phyloP scores from a whole-genome alignment of 2,329 filamentous ascomycete genomes.

The Microcyclospora tardicrescens region DNA sequence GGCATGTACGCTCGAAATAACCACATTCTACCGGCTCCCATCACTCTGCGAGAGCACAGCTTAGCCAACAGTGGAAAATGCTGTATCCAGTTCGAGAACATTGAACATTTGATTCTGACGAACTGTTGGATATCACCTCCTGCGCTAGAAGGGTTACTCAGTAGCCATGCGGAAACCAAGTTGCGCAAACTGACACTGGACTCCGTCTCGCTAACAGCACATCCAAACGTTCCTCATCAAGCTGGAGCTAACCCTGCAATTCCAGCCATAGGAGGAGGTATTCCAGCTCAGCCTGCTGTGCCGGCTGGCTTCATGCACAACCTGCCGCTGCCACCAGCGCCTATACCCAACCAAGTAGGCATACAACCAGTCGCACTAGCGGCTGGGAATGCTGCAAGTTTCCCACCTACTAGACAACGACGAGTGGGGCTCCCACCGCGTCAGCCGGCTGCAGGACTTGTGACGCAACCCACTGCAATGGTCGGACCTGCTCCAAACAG shows the following conservation, averaged over 20 bases:
- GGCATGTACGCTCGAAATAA: slow-evolving; percentile 50
- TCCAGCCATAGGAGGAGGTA: background rate
- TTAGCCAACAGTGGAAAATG: slow-evolving; percentile 4
- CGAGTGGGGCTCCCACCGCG: too few relatives aligned
- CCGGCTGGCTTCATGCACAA: too few relatives aligned
- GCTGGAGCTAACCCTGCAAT: background rate
- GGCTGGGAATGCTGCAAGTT: background rate
- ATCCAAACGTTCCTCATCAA: slow-evolving; percentile 13
- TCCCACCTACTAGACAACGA: too few relatives aligned
- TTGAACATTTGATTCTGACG: slow-evolving; percentile 48
- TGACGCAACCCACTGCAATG: background rate
- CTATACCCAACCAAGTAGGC: background rate
- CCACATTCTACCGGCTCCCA: slow-evolving; percentile 49
- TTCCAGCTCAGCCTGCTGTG: too few relatives aligned
- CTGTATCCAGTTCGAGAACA: slow-evolving; percentile 35
- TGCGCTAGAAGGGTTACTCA: slow-evolving; percentile 41
- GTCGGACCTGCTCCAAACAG: too few relatives aligned
- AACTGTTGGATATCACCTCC: slow-evolving; percentile 57
- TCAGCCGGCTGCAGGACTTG: slow-evolving; percentile 2
- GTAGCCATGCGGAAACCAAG: slow-evolving; percentile 32
- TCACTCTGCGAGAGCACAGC: slow-evolving; percentile 24
- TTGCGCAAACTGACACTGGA: slow-evolving; percentile 46
- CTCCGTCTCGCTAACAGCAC: slow-evolving; percentile 50
- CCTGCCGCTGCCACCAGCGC: too few relatives aligned
- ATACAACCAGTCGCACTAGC: background rate